Conservation (phyloP, 257 asterid genomes). For the Fraxinus quadrangulata region DNA sequence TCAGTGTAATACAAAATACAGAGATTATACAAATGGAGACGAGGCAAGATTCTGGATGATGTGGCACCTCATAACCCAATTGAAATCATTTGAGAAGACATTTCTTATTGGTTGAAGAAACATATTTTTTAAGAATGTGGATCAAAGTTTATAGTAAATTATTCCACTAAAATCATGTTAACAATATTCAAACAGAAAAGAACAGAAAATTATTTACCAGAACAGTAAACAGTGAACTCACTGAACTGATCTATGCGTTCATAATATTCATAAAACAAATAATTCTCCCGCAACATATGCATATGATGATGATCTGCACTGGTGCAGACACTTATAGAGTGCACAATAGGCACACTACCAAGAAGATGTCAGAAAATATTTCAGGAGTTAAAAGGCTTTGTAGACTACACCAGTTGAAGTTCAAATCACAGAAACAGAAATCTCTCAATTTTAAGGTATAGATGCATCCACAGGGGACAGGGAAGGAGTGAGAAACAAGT, state of each 20-base stretch:
- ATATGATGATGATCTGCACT: conserved; percentile 2
- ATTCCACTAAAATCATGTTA: background rate
- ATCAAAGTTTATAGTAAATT: background rate
- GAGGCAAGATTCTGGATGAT: background rate
- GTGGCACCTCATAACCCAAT: background rate
- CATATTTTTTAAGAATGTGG: background rate
- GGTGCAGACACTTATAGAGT: background rate
- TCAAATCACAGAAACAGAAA: conserved; percentile 1
- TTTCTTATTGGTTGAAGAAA: background rate
- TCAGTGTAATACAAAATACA: background rate
- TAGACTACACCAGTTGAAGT: background rate
- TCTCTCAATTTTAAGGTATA: background rate
- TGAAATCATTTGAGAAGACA: background rate
- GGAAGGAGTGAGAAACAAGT: background rate
- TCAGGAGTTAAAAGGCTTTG: background rate
- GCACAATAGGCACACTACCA: background rate
- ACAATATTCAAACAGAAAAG: background rate
- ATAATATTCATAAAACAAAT: conserved; percentile 2
- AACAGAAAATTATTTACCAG: background rate
- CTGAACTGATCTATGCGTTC: background rate
- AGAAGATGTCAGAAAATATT: background rate
- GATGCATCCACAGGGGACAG: background rate
- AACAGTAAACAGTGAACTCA: background rate
- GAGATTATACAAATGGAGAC: background rate
- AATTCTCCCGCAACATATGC: background rate